phyloP scores from a whole-genome alignment of 1,139 yeast species.

The Wickerhamiella infanticola region DNA sequence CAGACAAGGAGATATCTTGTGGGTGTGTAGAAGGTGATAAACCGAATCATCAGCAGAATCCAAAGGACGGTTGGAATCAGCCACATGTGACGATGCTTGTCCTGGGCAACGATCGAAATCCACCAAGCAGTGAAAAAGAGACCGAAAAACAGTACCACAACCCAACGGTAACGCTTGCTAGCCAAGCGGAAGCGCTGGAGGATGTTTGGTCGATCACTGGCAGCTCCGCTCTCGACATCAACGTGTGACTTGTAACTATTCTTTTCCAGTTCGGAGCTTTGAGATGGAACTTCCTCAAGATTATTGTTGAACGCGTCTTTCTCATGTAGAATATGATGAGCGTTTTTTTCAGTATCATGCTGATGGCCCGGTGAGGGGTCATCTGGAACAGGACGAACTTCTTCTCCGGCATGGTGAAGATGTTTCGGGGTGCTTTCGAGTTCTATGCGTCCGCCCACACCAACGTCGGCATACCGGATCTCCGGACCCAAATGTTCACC shows the following conservation, averaged over 20 bases:
- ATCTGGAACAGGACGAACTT: neutral
- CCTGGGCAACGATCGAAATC: constrained; percentile 42
- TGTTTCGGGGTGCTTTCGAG: constrained; percentile 10
- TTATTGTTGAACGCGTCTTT: no score
- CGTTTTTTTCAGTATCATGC: neutral
- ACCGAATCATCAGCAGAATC: constrained; percentile 38
- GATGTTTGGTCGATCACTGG: constrained; percentile 2
- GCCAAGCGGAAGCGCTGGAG: constrained; percentile 5
- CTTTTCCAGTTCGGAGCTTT: neutral
- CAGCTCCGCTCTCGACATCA: constrained; percentile 8
- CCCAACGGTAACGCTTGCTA: constrained; percentile 15
- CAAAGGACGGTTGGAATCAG: constrained; percentile 47
- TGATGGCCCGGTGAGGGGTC: neutral
- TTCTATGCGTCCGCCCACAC: constrained; percentile 17
- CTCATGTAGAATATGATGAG: neutral
- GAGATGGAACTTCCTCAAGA: neutral
- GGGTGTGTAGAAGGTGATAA: constrained; percentile 39
- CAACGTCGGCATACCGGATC: constrained; percentile 16
- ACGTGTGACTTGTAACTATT: neutral
- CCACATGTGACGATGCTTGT: constrained; percentile 41
- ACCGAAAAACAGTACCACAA: constrained; percentile 20
- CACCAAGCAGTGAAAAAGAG: constrained; percentile 51
- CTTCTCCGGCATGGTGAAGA: neutral
- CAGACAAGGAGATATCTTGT: constrained; percentile 24
- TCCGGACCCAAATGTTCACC: constrained; percentile 17